Evolutionary conservation across 805 yeast species (phyloP).

Genomic region (Ogataea wickerhamii): DNA sequence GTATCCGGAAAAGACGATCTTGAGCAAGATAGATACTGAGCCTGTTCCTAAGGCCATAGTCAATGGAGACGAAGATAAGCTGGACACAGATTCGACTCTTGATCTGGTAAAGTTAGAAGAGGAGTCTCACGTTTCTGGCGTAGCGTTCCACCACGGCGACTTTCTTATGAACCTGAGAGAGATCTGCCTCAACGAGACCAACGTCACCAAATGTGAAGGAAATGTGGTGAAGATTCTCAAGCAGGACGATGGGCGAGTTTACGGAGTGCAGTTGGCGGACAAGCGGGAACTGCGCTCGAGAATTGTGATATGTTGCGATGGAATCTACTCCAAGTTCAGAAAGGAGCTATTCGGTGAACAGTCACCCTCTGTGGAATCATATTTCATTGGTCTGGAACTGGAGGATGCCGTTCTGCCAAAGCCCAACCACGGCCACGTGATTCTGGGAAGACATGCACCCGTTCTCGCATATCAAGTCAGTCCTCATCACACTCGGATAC

Average conservation of each 20-base stretch:
- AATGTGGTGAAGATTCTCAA: slow-evolving; percentile 68
- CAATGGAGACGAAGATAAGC: slow-evolving; percentile 55
- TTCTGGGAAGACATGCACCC: slow-evolving; percentile 84
- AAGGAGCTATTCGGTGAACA: slow-evolving; percentile 60
- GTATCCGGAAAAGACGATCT: slow-evolving; percentile 63
- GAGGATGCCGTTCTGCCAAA: slow-evolving; percentile 72
- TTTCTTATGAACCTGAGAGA: slow-evolving; percentile 73
- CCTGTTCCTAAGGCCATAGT: slow-evolving; percentile 52
- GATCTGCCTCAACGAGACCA: slow-evolving; percentile 64
- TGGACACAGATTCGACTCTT: slow-evolving; percentile 47
- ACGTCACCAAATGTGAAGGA: slow-evolving; percentile 78
- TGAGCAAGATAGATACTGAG: slow-evolving; percentile 40
- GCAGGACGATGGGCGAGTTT: slow-evolving; percentile 47
- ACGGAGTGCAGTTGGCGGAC: slow-evolving; percentile 65
- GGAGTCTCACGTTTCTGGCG: slow-evolving; percentile 61
- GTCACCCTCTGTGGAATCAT: slow-evolving; percentile 69
- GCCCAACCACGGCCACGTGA: slow-evolving; percentile 82
- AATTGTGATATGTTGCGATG: slow-evolving; percentile 81
- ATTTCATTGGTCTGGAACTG: slow-evolving; percentile 82
- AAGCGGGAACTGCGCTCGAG: slow-evolving; percentile 51
- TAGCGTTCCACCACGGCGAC: slow-evolving; percentile 90
- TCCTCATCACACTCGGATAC: slow-evolving; percentile 75
- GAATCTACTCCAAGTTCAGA: slow-evolving; percentile 90
- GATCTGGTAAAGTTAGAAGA: slow-evolving; percentile 52
- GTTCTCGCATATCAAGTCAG: slow-evolving; percentile 85